A percentile compares a stretch with the other conserved stretches of the same genome.
These are phyloP conservation scores for Penicillium sp. DNA, from an alignment of 2,329 filamentous ascomycete species.

Conservation along the genomic window DNA sequence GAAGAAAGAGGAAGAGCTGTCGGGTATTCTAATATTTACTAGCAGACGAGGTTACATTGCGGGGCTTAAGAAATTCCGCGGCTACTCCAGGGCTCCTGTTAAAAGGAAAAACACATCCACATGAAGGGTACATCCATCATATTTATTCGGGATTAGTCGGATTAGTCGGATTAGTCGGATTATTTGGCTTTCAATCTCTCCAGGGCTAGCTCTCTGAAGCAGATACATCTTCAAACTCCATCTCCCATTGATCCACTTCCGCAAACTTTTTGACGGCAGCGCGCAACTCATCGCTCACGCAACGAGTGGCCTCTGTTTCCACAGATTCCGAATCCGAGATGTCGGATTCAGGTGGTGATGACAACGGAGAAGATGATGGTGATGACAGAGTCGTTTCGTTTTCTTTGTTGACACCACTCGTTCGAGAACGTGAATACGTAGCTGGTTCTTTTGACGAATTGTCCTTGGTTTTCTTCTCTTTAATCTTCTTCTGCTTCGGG, in stretches of 20 bases:
- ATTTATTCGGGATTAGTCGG: background rate
- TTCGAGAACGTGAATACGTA: constrained; percentile 12
- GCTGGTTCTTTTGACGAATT: constrained; percentile 4
- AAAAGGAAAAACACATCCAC: background rate
- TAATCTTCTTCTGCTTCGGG: constrained; percentile 12
- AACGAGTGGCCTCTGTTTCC: constrained; percentile 11
- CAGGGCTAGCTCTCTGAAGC: constrained; percentile 19
- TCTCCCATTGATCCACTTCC: constrained; percentile 37
- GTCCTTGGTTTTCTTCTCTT: constrained; percentile 12
- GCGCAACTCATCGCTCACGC: constrained; percentile 32
- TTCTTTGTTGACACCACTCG: constrained; percentile 23
- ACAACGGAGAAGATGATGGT: constrained; percentile 28
- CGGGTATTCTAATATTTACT: background rate
- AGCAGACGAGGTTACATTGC: constrained; percentile 14
- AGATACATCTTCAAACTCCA: constrained; percentile 38
- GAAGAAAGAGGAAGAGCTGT: background rate
- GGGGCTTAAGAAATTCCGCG: constrained; percentile 11
- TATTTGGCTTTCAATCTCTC: background rate
- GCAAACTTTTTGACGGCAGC: constrained; percentile 33
- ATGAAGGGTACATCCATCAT: background rate
- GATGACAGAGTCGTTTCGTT: constrained; percentile 25
- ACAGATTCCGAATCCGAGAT: constrained; percentile 20
- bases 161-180: background rate
- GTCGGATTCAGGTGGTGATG: constrained; percentile 28
- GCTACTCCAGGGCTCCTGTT: background rate